Conservation (phyloP, 345 rosid genomes). For the Conringia planisiliqua region DNA sequence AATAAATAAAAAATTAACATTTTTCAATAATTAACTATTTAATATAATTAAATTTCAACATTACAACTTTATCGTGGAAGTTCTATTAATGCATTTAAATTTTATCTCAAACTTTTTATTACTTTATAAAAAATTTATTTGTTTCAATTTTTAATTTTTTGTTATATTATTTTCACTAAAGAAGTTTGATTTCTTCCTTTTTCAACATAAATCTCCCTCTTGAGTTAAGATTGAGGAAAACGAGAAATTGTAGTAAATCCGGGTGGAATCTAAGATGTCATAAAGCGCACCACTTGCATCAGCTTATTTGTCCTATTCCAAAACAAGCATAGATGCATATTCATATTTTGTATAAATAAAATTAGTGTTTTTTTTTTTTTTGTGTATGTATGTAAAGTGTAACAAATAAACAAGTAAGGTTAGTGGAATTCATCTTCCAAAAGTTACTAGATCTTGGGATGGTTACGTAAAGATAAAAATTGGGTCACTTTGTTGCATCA, state of each 20-base stretch:
- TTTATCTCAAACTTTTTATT: too few relatives aligned
- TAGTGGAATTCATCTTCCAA: slow-evolving; percentile 34
- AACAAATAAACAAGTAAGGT: slow-evolving; percentile 19
- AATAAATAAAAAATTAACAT: too few relatives aligned
- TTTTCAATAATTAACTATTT: too few relatives aligned
- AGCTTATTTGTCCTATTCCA: slow-evolving; percentile 30
- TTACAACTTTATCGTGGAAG: too few relatives aligned
- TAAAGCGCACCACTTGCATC: slow-evolving; percentile 19
- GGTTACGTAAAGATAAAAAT: slow-evolving; percentile 26
- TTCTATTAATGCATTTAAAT: too few relatives aligned
- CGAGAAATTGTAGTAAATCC: not conserved
- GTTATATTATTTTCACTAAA: too few relatives aligned
- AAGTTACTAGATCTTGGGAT: slow-evolving; percentile 34
- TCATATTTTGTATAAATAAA: not conserved
- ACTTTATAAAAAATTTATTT: too few relatives aligned
- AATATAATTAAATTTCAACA: too few relatives aligned
- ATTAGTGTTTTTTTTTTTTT: not conserved
- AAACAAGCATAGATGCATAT: slow-evolving; percentile 21
- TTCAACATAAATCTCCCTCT: not conserved
- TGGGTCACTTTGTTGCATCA: slow-evolving; percentile 33
- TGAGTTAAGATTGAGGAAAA: not conserved
- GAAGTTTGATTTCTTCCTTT: not conserved
- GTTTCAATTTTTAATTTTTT: too few relatives aligned
- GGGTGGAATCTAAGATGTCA: slow-evolving; percentile 28
- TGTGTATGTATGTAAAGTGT: slow-evolving; percentile 1